Evolutionary conservation across 768 basidiomycete genomes (phyloP), one percentile per base, ranked within the genome.

Genomic region (Antrodiella citrinella): DNA sequence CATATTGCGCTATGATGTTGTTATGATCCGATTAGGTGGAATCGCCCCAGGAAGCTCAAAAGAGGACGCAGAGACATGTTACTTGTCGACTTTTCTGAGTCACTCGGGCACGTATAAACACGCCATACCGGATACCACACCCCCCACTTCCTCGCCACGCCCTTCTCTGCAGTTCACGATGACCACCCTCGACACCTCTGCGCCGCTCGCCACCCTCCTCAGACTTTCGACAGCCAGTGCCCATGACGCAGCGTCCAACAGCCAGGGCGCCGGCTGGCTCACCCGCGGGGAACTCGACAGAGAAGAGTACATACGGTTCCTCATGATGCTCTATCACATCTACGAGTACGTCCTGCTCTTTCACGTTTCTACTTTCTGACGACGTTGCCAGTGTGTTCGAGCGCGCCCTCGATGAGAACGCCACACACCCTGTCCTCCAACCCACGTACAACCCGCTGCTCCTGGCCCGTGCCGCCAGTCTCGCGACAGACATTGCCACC

Each of bases 291-390:
- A 74, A 51, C 71, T 87, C 26, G 68, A 72, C 48, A 73, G 74
- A 61, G 72, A 77, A 40, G 84, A 86, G 60, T 90, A 90, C 62
- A 66, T 81, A 13, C 73, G 76, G 44, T 85, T 80, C 65, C 71
- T 88, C 41, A 81, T 88, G 71, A 80, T 85, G 71, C 76, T 91
- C 20, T 89, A 84, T 80, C 76, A 86, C 57, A 68, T 91, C 22
- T 92, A 91, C 67, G 70, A 78, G 86, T 90, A 57, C 65, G 81
- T 59, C 24, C 42, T 25, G 4, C 15, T 12, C 35, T 25, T 26
- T 12, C 12, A 22, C 20, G 10, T 26, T 20, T 24, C 4, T 20
- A 38, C 13, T 25, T 15, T 35, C 30, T 15, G 10, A 4, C 40
- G 18, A 15, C 23, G 3, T 4, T 11, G n/a, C 26, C 58, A 83